Evolutionary conservation across 306 rosid species (phyloP), one percentile per base, ranked within the genome.

Genomic region (Myrica gale): DNA sequence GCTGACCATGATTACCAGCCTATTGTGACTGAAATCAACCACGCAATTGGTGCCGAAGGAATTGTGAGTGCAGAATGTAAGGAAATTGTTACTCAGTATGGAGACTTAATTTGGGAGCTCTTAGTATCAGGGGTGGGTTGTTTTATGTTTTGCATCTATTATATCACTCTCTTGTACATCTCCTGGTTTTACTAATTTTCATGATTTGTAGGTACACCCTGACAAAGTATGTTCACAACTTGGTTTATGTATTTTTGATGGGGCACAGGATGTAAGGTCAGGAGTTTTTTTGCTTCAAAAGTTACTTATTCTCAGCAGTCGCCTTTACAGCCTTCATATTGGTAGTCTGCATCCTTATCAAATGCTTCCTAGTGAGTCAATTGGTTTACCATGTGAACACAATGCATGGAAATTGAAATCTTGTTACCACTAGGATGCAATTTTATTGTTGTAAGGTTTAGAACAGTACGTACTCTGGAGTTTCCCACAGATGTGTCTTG

Each of bases 31-130:
- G 85, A 90, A 83, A 88, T 93, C 83, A 93, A 93, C 82, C 97
- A 86, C 72, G 98, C 98, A 69, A 90, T 93, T 79, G 97, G 97
- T 84, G 98, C 97, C 48, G 90, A 89, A 86, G 98, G 98, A 85
- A 82, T 93, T 58, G 89, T 87, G 65, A 93, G 92, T 62, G 78
- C 83, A 67, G 89, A 91, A 73, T 90, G 98, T 76, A 93, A 93
- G 86, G 84, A 79, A 81, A 77, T 90, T 80, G 85, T 91, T 72
- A 20, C 89, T 61, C 79, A 90, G 41, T 93, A 88, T 78, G 98
- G 98, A 81, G 95, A 90, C 51, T 2, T 85, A 82, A 85, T 93
- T 74, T 93, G 98, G 98, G 90, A 93, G 72, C 90, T 93, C 56
- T 78, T 93, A 77, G 61, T 89, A 43, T 84, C 91, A 2, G 97